Evolutionary conservation across 371 early-diverging fungal genomes (phyloP).

Genomic region (Mortierella sp.): DNA sequence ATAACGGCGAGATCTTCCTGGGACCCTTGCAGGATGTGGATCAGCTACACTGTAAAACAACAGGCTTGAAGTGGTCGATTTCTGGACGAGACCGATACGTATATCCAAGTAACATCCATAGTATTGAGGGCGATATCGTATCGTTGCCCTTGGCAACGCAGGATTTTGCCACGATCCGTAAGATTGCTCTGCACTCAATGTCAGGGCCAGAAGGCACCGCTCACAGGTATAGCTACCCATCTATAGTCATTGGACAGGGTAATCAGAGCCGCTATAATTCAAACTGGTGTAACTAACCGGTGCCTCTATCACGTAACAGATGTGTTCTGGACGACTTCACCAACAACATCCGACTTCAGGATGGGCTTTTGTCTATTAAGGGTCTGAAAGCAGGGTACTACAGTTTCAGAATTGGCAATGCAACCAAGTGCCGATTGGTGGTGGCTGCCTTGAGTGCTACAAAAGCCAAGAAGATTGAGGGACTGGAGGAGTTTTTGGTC

Average conservation of each 20-base stretch:
- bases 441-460: slow-evolving; percentile 12
- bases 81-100: slow-evolving; percentile 8
- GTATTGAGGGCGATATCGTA: slow-evolving; percentile 48
- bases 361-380: slow-evolving; percentile 27
- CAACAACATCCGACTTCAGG: slow-evolving; percentile 12
- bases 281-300: no score
- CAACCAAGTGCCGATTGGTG: not conserved
- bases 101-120: slow-evolving; percentile 33
- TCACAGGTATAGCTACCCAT: no score
- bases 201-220: not conserved
- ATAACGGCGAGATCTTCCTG: slow-evolving; percentile 57
- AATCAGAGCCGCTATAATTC: no score
- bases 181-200: slow-evolving; percentile 21
- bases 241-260: no score
- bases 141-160: slow-evolving; percentile 36
- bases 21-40: slow-evolving; percentile 56
- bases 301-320: not conserved
- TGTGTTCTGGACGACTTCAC: slow-evolving; percentile 31
- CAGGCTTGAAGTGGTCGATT: slow-evolving; percentile 22
- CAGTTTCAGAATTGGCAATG: slow-evolving; percentile 18
- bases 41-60: slow-evolving; percentile 14
- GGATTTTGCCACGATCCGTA: slow-evolving; percentile 23
- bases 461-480: slow-evolving; percentile 15
- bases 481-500: slow-evolving; percentile 24
- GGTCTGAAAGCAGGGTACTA: slow-evolving; percentile 43